Base-by-base conservation (phyloP, 106 monocot genomes). In the Ottelia alismoides region DNA sequence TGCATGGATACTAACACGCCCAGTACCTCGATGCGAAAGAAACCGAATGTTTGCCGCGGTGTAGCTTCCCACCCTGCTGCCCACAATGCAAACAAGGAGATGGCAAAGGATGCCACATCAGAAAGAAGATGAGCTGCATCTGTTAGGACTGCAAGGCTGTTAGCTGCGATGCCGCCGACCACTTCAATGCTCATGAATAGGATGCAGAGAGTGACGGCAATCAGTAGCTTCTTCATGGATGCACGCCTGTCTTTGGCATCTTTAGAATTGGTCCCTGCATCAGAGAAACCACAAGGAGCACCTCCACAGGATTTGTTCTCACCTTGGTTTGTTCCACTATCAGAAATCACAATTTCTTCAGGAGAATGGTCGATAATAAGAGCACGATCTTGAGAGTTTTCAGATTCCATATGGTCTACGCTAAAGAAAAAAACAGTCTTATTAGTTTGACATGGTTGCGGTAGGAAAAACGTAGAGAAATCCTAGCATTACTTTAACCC, bases 111-210 rank as follows among this genome's bases (percentile, higher is more conserved):
- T 23, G 47, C 60, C 6, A 61, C 45, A 27, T 61, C 47, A 2
- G 60, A 61, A 21, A 61, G 60, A 14, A 61, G 60, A 27, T 61
- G 60, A 6, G 47, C 60, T 1, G 47, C 60, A 61, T 61, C 60
- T 18, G 45, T 48, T 25, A 61, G 26, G n/a, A 61, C 27, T 1
- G 47, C 47, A 22, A 61, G 27, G 47, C 45, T 48, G 27, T 61
- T 61, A 25, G 60, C 60, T 47, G 45, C 47, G 2, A 61, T 61
- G 20, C 60, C 60, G 16, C 60, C 60, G 19, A 61, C 47, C 1
- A 61, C 60, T 46, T 61, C 60, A 2, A 61, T 40, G 12, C 23
- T 24, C 60, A 61, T 61, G 26, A 61, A 61, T 4, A 61, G 22
- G 60, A 61, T 22, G 40, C 57, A 58, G 35, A 58, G 57, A 30